Base-by-base conservation (phyloP, 148 eudicot species). In the Silene conica region DNA sequence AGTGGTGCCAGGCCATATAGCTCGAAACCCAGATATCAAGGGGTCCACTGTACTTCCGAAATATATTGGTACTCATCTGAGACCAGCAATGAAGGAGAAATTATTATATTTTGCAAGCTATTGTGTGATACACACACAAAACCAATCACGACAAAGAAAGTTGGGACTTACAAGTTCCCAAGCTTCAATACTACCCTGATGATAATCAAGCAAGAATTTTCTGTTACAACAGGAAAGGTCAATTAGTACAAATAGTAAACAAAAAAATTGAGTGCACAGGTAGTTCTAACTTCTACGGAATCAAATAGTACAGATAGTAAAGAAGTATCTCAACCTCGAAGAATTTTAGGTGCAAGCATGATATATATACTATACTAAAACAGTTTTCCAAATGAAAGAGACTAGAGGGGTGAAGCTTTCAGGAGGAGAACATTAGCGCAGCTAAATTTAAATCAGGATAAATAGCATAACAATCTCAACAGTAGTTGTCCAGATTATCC, bases 11-110 rank as follows among this genome's bases (percentile, higher is more conserved):
- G 31, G 88, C 79, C 60, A 75, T 65, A 28, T 85, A 38, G 73
- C 83, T 77, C 65, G 98, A 95, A 56, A 86, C 69, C 96, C 96
- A 95, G 67, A 95, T 79, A 71, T 95, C 98, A n/a, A 90, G 57
- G 14, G 96, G 90, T 73, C 98, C 97, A 80, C 82, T 86, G 73
- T 95, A 92, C 88, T 95, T 95, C 73, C 97, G 92, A 38, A 88
- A 54, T 52, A 92, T 86, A 79, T 81, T 92, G 59, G 83, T 83
- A 78, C 92, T 94, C 46, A 83, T 88, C 98, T 94, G 83, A 60
- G 69, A 84, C 80, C 57, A 78, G 34, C 48, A 65, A 16, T 5
- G 10, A 65, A 31, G 69, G 48, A 46, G 11, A 15, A 31, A 34
- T 34, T 18, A 8, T 31, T 63, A 28, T 6, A 18, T 1, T 34